phyloP scores from a whole-genome alignment of 768 basidiomycete species.

The Omphalotus guepiniiformis region DNA sequence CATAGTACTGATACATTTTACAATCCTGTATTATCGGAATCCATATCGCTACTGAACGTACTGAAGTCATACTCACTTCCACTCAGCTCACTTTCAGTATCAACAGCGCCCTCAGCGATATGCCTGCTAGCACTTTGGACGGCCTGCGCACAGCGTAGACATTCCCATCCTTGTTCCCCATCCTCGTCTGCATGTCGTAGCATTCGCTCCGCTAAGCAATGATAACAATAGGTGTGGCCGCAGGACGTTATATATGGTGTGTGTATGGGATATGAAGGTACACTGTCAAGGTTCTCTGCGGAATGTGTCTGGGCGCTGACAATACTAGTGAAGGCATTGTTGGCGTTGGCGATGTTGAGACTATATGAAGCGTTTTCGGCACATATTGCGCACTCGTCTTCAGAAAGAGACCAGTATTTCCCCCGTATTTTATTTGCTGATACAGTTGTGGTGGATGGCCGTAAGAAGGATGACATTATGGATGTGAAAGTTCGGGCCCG shows the following conservation, averaged over 20 bases:
- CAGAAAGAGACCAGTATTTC: slow-evolving; percentile 65
- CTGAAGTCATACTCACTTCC: slow-evolving; percentile 8
- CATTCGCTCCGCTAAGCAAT: slow-evolving; percentile 84
- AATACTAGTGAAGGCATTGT: slow-evolving; percentile 42
- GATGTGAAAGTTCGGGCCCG: slow-evolving; percentile 35
- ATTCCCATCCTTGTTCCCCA: slow-evolving; percentile 67
- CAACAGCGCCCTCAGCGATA: slow-evolving; percentile 37
- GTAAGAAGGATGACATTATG: slow-evolving; percentile 25
- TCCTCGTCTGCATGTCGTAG: slow-evolving; percentile 67
- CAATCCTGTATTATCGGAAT: slow-evolving; percentile 29
- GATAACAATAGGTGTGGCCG: slow-evolving; percentile 89
- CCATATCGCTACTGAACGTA: slow-evolving; percentile 29
- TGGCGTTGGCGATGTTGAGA: slow-evolving; percentile 50
- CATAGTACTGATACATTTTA: neutral
- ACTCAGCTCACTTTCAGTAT: slow-evolving; percentile 19
- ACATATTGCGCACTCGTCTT: slow-evolving; percentile 88
- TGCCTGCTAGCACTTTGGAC: slow-evolving; percentile 66
- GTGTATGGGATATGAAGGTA: slow-evolving; percentile 60
- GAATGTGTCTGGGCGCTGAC: slow-evolving; percentile 19
- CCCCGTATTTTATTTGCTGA: slow-evolving; percentile 31
- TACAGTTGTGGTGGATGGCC: slow-evolving; percentile 7
- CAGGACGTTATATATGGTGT: slow-evolving; percentile 83
- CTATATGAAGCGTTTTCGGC: slow-evolving; percentile 67
- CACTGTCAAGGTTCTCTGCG: slow-evolving; percentile 28
- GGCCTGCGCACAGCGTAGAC: slow-evolving; percentile 69